Percentiles rank a stretch among this genome's conserved stretches.
These are phyloP conservation scores for Chytriomyces sp. DNA, from an alignment of 192 early-diverging fungal species.

Conservation along the genomic window DNA sequence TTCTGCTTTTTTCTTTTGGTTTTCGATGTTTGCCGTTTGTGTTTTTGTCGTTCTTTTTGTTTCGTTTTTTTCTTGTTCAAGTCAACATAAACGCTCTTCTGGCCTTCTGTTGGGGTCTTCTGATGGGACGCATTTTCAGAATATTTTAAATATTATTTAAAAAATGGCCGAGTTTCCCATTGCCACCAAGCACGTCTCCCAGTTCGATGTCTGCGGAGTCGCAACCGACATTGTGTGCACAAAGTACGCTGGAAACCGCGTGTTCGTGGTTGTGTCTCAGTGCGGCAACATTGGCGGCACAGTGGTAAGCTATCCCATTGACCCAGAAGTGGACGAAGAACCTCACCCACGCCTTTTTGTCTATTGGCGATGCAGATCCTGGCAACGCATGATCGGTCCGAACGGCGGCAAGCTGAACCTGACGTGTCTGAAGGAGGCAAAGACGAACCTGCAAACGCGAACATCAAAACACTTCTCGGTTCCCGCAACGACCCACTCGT, in stretches of 20 bases:
- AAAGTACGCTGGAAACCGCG: constrained; percentile 3
- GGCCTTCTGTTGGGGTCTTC: no score
- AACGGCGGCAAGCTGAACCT: not conserved
- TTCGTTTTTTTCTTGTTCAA: not conserved
- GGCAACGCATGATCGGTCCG: not conserved
- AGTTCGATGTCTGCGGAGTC: constrained; percentile 7
- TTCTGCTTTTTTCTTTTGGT: not conserved
- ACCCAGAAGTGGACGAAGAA: no score
- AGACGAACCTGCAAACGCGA: no score
- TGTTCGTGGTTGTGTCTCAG: constrained; percentile 26
- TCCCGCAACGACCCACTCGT: constrained; percentile 17
- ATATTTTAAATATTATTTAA: constrained; percentile 3
- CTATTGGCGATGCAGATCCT: not conserved
- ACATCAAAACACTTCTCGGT: constrained; percentile 13
- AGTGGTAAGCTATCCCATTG: not conserved
- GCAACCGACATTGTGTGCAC: constrained; percentile 18
- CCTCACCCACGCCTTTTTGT: no score
- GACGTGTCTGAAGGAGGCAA: no score
- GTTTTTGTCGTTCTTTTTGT: not conserved
- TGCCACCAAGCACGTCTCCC: not conserved
- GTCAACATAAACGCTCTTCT: not conserved
- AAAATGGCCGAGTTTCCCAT: constrained; percentile 10
- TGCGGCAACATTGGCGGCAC: constrained; percentile 29
- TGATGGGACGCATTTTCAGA: not conserved
- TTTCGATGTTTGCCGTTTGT: not conserved